phyloP scores from a whole-genome alignment of 2,329 filamentous ascomycete genomes.

The Metarhizium robertsii region DNA sequence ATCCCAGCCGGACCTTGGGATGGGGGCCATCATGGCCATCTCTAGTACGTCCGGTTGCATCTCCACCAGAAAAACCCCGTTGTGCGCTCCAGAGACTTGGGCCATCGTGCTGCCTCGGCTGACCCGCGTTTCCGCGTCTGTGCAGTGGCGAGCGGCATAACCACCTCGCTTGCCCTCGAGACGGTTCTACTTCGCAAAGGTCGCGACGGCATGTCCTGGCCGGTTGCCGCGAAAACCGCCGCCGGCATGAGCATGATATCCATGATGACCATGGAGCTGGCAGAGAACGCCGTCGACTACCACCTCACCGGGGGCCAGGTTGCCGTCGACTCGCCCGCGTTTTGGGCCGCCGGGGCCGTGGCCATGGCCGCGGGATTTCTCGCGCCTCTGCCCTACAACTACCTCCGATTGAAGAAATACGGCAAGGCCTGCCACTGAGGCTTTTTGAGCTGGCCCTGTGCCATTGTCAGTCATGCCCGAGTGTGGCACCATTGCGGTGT shows the following conservation, averaged over 20 bases:
- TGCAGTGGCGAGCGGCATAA: constrained; percentile 41
- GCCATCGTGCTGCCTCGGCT: not conserved
- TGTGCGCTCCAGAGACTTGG: not conserved
- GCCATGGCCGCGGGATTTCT: constrained; percentile 35
- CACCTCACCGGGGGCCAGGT: constrained; percentile 43
- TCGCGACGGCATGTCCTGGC: constrained; percentile 37
- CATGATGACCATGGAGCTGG: constrained; percentile 49
- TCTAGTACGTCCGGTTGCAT: constrained; percentile 30
- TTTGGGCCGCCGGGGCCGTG: constrained; percentile 41
- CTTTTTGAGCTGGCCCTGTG: too few species aligned
- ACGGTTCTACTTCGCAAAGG: constrained; percentile 40
- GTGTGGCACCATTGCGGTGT: too few species aligned
- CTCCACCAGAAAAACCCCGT: not conserved
- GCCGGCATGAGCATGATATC: constrained; percentile 50
- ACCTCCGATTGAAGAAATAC: constrained; percentile 35
- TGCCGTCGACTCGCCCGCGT: constrained; percentile 33
- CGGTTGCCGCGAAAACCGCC: constrained; percentile 37
- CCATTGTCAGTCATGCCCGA: not conserved
- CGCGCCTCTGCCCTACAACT: constrained; percentile 45
- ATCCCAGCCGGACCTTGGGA: constrained; percentile 34
- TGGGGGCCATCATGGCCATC: constrained; percentile 39
- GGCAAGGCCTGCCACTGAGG: constrained; percentile 37
- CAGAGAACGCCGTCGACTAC: constrained; percentile 46
- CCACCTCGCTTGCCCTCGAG: constrained; percentile 42
- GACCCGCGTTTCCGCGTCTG: too few species aligned